These are phyloP conservation scores for Tricholoma sp. DNA, from an alignment of 768 basidiomycete genomes.

Conservation along the genomic window DNA sequence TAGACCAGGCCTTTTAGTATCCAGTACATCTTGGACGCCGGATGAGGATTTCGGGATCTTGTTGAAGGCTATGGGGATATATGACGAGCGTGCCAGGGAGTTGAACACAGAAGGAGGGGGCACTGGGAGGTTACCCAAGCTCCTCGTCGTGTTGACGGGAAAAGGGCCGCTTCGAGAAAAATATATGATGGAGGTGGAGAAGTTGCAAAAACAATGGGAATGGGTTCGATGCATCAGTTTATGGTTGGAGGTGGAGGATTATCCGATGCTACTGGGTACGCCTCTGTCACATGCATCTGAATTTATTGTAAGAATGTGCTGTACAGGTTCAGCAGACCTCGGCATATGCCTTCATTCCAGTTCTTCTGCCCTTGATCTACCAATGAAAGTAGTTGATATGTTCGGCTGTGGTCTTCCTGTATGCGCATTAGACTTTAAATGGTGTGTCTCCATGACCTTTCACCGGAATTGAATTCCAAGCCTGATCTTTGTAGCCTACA, in stretches of 20 bases:
- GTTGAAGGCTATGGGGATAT: conserved; percentile 63
- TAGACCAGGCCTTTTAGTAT: conserved; percentile 82
- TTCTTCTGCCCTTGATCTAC: conserved; percentile 86
- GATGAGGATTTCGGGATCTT: conserved; percentile 94
- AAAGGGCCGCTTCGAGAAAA: conserved; percentile 72
- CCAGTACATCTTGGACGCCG: conserved; percentile 95
- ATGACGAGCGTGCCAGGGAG: conserved; percentile 54
- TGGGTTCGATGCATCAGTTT: conserved; percentile 75
- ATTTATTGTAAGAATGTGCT: not conserved
- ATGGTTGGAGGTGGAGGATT: conserved; percentile 90
- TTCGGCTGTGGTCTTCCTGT: conserved; percentile 96
- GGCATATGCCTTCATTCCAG: conserved; percentile 90
- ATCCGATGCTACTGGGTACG: conserved; percentile 79
- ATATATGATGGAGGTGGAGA: conserved; percentile 69
- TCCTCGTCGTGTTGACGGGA: conserved; percentile 85
- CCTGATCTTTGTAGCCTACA: conserved; percentile 47
- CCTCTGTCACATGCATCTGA: not conserved
- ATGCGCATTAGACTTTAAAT: conserved; percentile 80
- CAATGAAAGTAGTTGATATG: conserved; percentile 99
- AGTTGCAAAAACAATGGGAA: conserved; percentile 62
- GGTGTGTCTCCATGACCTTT: conserved; percentile 43
- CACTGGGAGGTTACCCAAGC: conserved; percentile 51
- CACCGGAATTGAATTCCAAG: not conserved
- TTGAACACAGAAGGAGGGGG: conserved; percentile 8
- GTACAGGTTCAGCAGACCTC: conserved; percentile 79